Base-by-base conservation (phyloP, 805 yeast genomes). In the Candida namnaoensis region DNA sequence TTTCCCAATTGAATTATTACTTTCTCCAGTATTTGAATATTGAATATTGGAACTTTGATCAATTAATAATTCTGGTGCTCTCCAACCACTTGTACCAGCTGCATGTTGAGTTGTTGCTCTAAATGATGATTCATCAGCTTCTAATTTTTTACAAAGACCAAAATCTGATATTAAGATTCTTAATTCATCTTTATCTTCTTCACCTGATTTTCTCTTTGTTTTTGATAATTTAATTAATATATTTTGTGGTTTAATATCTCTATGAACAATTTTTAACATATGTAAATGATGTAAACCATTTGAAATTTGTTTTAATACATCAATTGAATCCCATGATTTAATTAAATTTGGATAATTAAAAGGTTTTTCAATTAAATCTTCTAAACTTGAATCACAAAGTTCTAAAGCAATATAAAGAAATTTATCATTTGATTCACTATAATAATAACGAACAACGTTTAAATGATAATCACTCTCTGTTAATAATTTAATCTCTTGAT, bases 61-160 rank as follows among this genome's bases (percentile, higher is more conserved):
- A 24, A 74, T 58, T 33, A 87, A 62, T 32, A 87, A 60, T 54
- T 93, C 99, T 0, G 99, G 99, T 0, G 99, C 98, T 51, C 97
- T 74, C 99, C 99, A 93, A 4, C 99, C 99, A 4, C 93, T 77
- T 0, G 99, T 93, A 2, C 99, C 99, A 1, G 97, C 95, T 15
- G 95, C 95, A 53, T 88, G 81, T 32, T 87, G 88, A 0, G 93
- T 82, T 0, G 96, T 91, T 0, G 96, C 95, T 47, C 91, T 74
- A 60, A 91, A 91, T 2, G 96, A 86, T 2, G 95, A 84, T 60
- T 93, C 96, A 51, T 88, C 98, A 13, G 80, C 77, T 47, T 93
- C 99, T 40, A 93, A 65, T 55, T 84, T 85, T 57, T 91, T 90
- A 58, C 99, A 93, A 8, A 93, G 72, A 0, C 99, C 99, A 65